phyloP scores from a whole-genome alignment of 305 asterid species.

The Stenogyne calaminthoides region DNA sequence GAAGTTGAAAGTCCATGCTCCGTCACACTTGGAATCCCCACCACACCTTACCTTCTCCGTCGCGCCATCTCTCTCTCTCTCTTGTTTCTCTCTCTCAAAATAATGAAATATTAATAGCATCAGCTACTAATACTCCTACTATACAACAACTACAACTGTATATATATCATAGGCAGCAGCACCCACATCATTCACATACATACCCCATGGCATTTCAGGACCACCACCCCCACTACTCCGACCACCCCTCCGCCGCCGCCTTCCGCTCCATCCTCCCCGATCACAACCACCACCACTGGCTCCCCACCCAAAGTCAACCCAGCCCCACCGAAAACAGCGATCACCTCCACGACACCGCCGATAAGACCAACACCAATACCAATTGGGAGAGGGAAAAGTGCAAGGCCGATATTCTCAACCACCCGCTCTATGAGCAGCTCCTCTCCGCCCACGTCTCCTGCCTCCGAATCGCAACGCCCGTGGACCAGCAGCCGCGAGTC shows the following conservation, averaged over 20 bases:
- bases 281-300: constrained; percentile 61
- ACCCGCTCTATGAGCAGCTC: constrained; percentile 84
- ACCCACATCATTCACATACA: constrained; percentile 24
- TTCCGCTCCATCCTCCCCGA: constrained; percentile 54
- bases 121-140: constrained; percentile 24
- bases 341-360: constrained; percentile 44
- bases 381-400: constrained; percentile 83
- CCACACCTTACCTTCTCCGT: neutral
- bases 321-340: constrained; percentile 49
- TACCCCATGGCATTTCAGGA: constrained; percentile 75
- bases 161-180: too few relatives aligned
- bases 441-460: constrained; percentile 91
- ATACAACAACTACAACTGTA: constrained; percentile 7
- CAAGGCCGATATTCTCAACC: constrained; percentile 81
- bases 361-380: constrained; percentile 30
- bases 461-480: constrained; percentile 94
- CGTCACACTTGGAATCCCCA: too few relatives aligned
- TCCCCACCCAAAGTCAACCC: constrained; percentile 45
- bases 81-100: constrained; percentile 21
- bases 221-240: constrained; percentile 60
- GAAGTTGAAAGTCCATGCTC: too few relatives aligned
- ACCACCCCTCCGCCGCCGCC: constrained; percentile 37
- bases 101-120: constrained; percentile 29
- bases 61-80: constrained; percentile 16
- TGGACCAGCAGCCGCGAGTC: constrained; percentile 91